Evolutionary conservation across 2,329 filamentous ascomycete species (phyloP), one percentile per base, ranked within the genome.

Genomic region (Clonostachys rosea): DNA sequence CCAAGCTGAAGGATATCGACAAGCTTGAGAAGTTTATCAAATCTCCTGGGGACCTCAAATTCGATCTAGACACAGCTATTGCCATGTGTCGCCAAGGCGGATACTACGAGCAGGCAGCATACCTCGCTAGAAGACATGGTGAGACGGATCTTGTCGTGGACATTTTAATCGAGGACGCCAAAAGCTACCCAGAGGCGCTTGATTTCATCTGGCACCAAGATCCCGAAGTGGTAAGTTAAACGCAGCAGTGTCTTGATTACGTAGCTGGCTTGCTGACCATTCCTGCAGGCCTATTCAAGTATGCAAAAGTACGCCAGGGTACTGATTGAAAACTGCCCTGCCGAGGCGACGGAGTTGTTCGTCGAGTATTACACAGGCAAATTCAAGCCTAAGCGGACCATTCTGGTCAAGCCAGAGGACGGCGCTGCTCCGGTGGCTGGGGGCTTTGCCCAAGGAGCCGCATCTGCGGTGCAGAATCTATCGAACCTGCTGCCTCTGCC

Each of bases 1-100:
- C 94, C 1, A 99, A 99, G 62, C 73, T 97, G 14, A 99, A 99
- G 65, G 94, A 99, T 62, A 92, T 96, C 6, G 87, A 91, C 48
- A 99, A 99, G 68, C 76, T 99, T 7, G 92, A 99, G 60, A 87
- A 87, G 20, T 99, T 99, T 56, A 99, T 99, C 68, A 95, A 95
- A 62, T 91, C 91, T 30, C 91, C 92, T 0, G 91, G 89, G 3
- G 91, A 96, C 57, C 78, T 96, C 40, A 96, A 95, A 59, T 99
- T 99, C 59, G 94, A 99, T 63, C 76, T 97, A 4, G 94, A 99
- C 55, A 99, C 94, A 2, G 94, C 94, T 13, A 99, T 99, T 53
- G 83, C 87, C 3, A 96, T 99, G 91, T 99, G 94, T 61, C 83
- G 95, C 30, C 94, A 99, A 69, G 94, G 92, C 11, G 92, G 94